Evolutionary conservation across 169 alveolate species (phyloP).

Genomic region (Nephromyces sp.): DNA sequence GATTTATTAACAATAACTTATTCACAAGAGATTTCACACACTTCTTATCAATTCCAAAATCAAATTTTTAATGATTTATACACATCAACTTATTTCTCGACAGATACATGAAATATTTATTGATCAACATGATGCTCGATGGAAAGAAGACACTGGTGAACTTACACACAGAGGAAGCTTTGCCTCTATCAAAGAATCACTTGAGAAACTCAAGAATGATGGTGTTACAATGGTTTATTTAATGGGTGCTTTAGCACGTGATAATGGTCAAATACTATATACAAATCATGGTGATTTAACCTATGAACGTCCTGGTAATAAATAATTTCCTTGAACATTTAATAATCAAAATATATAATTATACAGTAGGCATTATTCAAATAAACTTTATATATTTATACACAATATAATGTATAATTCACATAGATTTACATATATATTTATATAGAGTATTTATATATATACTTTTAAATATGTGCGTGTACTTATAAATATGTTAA

Average conservation of each 20-base stretch:
- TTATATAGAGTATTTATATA: too few species aligned
- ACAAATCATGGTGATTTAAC: slow-evolving; percentile 4
- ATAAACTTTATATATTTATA: too few species aligned
- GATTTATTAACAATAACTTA: too few species aligned
- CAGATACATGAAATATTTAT: slow-evolving; percentile 71
- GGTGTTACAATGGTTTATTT: slow-evolving; percentile 64
- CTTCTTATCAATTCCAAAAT: background rate
- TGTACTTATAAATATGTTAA: too few species aligned
- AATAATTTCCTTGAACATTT: too few species aligned
- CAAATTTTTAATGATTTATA: background rate
- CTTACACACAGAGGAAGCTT: slow-evolving; percentile 63
- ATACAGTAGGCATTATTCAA: too few species aligned
- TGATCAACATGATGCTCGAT: slow-evolving; percentile 63
- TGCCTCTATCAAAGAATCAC: slow-evolving; percentile 42
- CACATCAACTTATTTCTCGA: background rate
- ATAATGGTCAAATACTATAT: slow-evolving; percentile 53
- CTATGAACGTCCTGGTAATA: slow-evolving; percentile 1
- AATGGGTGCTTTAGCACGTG: slow-evolving; percentile 74
- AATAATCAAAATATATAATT: too few species aligned
- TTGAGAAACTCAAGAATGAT: slow-evolving; percentile 38
- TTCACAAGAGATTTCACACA: slow-evolving; percentile 29
- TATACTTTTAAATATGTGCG: too few species aligned
- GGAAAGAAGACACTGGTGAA: slow-evolving; percentile 57
- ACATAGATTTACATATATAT: too few species aligned
- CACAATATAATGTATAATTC: too few species aligned